phyloP scores from a whole-genome alignment of 352 stramenopile genomes.

The Pythium aphanidermatum region DNA sequence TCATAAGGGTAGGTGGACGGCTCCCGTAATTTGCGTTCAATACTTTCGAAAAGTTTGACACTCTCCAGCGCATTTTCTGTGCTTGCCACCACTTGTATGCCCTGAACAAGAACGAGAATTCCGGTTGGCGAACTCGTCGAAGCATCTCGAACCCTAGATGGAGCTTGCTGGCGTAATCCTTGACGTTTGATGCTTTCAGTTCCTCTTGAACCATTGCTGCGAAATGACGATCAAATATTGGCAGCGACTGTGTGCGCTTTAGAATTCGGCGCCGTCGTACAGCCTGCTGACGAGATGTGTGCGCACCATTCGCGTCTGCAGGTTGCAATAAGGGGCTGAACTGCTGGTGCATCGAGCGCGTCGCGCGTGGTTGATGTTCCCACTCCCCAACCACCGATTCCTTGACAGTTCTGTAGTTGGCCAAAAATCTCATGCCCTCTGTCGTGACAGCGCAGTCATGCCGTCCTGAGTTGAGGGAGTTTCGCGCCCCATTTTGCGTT shows the following conservation, averaged over 20 bases:
- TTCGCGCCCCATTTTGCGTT: too few relatives aligned
- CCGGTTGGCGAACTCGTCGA: conserved; percentile 39
- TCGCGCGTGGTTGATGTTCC: too few relatives aligned
- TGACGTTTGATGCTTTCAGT: conserved; percentile 51
- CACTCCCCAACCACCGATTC: too few relatives aligned
- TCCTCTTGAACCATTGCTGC: conserved; percentile 44
- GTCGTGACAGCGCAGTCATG: conserved; percentile 30
- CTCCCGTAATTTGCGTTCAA: background rate
- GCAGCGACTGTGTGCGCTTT: conserved; percentile 56
- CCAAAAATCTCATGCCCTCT: conserved; percentile 52
- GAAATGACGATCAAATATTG: conserved; percentile 59
- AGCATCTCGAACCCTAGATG: conserved; percentile 50
- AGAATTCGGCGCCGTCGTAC: conserved; percentile 33
- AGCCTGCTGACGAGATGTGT: background rate
- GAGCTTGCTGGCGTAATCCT: conserved; percentile 48
- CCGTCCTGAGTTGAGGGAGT: conserved; percentile 16
- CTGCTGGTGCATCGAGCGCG: too few relatives aligned
- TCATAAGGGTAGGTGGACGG: background rate
- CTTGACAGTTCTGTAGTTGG: conserved; percentile 29
- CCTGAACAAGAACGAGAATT: conserved; percentile 50
- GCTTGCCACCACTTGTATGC: conserved; percentile 37
- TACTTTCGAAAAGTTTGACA: background rate
- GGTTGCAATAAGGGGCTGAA: too few relatives aligned
- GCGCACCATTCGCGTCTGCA: background rate
- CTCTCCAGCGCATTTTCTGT: conserved; percentile 8